Percentiles rank a stretch among this genome's conserved stretches.
phyloP scores from a whole-genome alignment of 2,329 filamentous ascomycete genomes.

The Neofusicoccum sp. region DNA sequence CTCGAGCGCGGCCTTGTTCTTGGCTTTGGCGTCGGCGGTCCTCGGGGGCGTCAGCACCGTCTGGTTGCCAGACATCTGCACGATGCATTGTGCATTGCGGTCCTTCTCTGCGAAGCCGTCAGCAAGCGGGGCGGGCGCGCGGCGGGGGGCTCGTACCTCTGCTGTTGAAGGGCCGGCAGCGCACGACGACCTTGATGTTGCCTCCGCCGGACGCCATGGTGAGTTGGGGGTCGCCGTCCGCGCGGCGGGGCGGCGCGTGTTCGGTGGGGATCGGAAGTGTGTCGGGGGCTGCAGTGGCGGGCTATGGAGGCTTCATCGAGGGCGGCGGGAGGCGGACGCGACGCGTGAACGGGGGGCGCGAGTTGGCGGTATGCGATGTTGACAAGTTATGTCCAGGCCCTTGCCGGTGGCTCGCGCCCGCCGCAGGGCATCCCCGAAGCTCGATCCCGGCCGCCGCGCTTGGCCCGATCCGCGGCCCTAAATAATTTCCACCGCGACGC shows the following conservation, averaged over 20 bases:
- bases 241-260: slow-evolving; percentile 14
- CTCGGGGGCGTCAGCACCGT: slow-evolving; percentile 77
- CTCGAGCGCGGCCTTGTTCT: slow-evolving; percentile 63
- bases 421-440: slow-evolving; percentile 9
- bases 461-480: slow-evolving; percentile 4
- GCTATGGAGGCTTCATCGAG: slow-evolving; percentile 18
- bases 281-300: neutral
- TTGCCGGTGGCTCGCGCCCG: neutral
- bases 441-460: slow-evolving; percentile 10
- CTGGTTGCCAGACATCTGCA: slow-evolving; percentile 92
- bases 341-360: slow-evolving; percentile 3
- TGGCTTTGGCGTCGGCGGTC: slow-evolving; percentile 55
- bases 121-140: neutral
- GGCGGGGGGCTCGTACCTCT: slow-evolving; percentile 62
- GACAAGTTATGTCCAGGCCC: slow-evolving; percentile 12
- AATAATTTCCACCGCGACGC: slow-evolving; percentile 6
- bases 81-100: slow-evolving; percentile 90
- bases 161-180: slow-evolving; percentile 90
- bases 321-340: slow-evolving; percentile 6
- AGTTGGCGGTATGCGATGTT: slow-evolving; percentile 9
- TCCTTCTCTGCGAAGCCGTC: slow-evolving; percentile 69
- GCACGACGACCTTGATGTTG: slow-evolving; percentile 99
- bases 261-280: neutral
- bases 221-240: slow-evolving; percentile 5
- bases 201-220: slow-evolving; percentile 74